Conservation (phyloP, 495 filamentous ascomycete species). For the Xylaria bambusicola region DNA sequence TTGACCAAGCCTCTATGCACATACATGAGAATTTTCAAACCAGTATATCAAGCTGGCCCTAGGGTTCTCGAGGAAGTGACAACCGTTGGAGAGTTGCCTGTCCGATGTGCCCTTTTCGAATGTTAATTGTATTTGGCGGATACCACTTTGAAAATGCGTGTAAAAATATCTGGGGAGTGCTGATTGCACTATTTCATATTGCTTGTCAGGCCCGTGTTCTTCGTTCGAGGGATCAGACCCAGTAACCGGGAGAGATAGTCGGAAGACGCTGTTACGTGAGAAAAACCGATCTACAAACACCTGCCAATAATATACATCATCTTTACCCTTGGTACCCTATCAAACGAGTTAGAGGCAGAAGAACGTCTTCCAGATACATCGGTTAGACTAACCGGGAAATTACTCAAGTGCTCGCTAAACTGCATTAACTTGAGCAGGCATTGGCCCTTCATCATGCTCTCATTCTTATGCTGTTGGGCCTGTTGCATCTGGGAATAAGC, state of each 20-base stretch:
- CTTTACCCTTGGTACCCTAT: slow-evolving; percentile 57
- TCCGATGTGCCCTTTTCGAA: slow-evolving; percentile 61
- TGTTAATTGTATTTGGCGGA: slow-evolving; percentile 76
- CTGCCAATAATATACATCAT: slow-evolving; percentile 72
- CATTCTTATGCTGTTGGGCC: slow-evolving; percentile 45
- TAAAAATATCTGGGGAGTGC: slow-evolving; percentile 78
- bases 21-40: slow-evolving; percentile 71
- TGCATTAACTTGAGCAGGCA: slow-evolving; percentile 64
- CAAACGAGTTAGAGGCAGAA: neutral
- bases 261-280: slow-evolving; percentile 67
- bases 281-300: slow-evolving; percentile 76
- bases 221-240: slow-evolving; percentile 32
- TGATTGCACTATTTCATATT: slow-evolving; percentile 75
- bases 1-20: slow-evolving; percentile 22
- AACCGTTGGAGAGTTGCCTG: slow-evolving; percentile 57
- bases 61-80: slow-evolving; percentile 63
- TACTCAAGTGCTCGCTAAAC: slow-evolving; percentile 71
- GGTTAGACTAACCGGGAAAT: slow-evolving; percentile 55
- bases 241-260: slow-evolving; percentile 56
- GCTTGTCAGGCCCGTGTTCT: slow-evolving; percentile 58
- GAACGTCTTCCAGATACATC: neutral
- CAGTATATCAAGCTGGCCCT: slow-evolving; percentile 71
- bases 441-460: slow-evolving; percentile 54
- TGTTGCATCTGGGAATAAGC: slow-evolving; percentile 57
- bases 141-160: slow-evolving; percentile 80